Conservation (phyloP, 345 rosid genomes). For the Syzygium aromaticum region DNA sequence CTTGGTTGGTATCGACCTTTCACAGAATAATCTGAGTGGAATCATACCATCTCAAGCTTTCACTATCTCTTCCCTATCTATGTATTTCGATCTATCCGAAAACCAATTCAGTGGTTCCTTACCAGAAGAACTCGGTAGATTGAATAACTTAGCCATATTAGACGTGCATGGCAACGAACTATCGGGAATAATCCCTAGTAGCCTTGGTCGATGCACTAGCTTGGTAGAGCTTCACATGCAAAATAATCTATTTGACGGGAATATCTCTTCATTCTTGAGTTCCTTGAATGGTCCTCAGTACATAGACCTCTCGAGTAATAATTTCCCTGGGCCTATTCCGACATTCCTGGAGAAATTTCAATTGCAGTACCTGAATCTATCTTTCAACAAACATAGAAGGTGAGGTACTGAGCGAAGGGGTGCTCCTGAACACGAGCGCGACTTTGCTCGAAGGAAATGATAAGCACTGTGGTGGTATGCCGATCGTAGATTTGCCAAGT, state of each 20-base stretch:
- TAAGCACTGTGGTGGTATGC: not conserved
- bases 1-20: not conserved
- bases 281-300: not conserved
- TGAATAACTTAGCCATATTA: not conserved
- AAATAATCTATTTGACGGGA: not conserved
- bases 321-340: not conserved
- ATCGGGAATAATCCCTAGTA: not conserved
- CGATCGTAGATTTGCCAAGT: not conserved
- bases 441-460: not conserved
- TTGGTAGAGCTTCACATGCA: not conserved
- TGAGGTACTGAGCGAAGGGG: not conserved
- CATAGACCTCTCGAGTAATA: slow-evolving; percentile 2
- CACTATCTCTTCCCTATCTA: slow-evolving; percentile 1
- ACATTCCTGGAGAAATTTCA: not conserved
- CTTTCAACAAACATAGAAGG: not conserved
- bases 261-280: not conserved
- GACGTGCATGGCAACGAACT: not conserved
- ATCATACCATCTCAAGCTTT: slow-evolving; percentile 3
- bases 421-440: not conserved
- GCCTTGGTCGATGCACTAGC: not conserved
- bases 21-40: slow-evolving; percentile 9
- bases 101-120: slow-evolving; percentile 3
- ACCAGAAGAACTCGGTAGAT: not conserved
- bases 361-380: not conserved
- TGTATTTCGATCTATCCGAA: not conserved